Percentiles rank a stretch among this genome's conserved stretches.
These are phyloP conservation scores for Clitopilus passeckerianus DNA, from an alignment of 768 basidiomycete species.

Conservation along the genomic window DNA sequence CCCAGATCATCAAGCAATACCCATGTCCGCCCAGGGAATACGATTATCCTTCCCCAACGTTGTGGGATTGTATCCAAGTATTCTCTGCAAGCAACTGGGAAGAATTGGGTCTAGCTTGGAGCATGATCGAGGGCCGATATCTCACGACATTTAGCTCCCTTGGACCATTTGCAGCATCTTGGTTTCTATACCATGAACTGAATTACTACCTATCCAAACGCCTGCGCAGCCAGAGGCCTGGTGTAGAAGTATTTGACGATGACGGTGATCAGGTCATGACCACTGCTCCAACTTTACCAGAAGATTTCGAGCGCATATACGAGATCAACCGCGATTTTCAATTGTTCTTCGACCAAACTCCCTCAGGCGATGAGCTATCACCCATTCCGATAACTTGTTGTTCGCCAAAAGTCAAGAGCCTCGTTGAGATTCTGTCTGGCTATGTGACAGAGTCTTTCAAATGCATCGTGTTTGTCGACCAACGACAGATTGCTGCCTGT, in stretches of 20 bases:
- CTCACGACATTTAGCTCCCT: slow-evolving; percentile 54
- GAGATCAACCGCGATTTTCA: slow-evolving; percentile 30
- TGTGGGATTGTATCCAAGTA: slow-evolving; percentile 29
- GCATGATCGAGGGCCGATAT: slow-evolving; percentile 60
- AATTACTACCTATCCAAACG: slow-evolving; percentile 41
- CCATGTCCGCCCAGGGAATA: slow-evolving; percentile 45
- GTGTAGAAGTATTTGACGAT: slow-evolving; percentile 8
- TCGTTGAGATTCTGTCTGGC: slow-evolving; percentile 56
- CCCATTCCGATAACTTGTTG: slow-evolving; percentile 56
- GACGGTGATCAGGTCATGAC: slow-evolving; percentile 13
- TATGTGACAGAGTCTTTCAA: slow-evolving; percentile 60
- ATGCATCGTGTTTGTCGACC: slow-evolving; percentile 84
- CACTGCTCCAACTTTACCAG: slow-evolving; percentile 14
- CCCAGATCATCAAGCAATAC: slow-evolving; percentile 55
- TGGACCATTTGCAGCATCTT: slow-evolving; percentile 72
- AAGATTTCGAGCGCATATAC: slow-evolving; percentile 32
- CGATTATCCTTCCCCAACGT: slow-evolving; percentile 48
- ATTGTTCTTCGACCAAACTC: slow-evolving; percentile 36
- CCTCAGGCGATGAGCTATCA: slow-evolving; percentile 25
- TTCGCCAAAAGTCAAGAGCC: slow-evolving; percentile 63
- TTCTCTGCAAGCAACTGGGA: slow-evolving; percentile 40
- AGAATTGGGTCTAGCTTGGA: slow-evolving; percentile 51
- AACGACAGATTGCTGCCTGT: slow-evolving; percentile 72
- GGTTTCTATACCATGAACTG: slow-evolving; percentile 62
- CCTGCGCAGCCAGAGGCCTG: slow-evolving; percentile 17